phyloP scores from a whole-genome alignment of 169 alveolate genomes.

The Plasmodium malariae region DNA sequence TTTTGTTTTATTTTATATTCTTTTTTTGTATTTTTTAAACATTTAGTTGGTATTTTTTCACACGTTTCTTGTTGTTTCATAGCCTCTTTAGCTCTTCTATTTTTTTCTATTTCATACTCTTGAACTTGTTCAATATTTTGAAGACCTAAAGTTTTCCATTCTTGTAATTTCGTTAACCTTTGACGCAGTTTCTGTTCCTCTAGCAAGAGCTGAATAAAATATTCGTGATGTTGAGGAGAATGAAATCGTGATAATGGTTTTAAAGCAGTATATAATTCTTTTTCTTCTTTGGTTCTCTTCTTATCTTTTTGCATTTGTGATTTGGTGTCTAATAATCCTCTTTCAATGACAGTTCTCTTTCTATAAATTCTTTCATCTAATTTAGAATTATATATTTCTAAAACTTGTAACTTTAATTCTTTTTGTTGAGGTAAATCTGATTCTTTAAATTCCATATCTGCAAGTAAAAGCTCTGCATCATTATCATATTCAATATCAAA shows the following conservation, averaged over 20 bases:
- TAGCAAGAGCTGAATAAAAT: constrained; percentile 88
- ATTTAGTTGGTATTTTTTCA: constrained; percentile 28
- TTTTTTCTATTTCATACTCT: constrained; percentile 78
- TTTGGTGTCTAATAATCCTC: constrained; percentile 92
- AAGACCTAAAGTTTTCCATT: constrained; percentile 92
- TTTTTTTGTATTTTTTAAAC: constrained; percentile 22
- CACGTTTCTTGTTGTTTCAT: constrained; percentile 25
- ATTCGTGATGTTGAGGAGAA: constrained; percentile 92
- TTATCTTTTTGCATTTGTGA: constrained; percentile 91
- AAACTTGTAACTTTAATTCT: constrained; percentile 86
- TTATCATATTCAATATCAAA: constrained; percentile 98
- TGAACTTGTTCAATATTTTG: constrained; percentile 91
- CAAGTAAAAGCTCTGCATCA: constrained; percentile 97
- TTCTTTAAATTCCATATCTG: constrained; percentile 97
- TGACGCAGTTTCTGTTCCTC: constrained; percentile 91
- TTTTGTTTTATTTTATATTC: constrained; percentile 46
- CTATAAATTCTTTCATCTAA: constrained; percentile 93
- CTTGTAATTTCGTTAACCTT: constrained; percentile 89
- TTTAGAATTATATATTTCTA: constrained; percentile 92
- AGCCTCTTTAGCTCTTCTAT: constrained; percentile 68
- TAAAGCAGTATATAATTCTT: constrained; percentile 90
- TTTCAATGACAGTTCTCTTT: constrained; percentile 88
- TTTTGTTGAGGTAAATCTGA: constrained; percentile 89
- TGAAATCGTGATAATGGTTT: constrained; percentile 92
- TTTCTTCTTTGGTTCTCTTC: constrained; percentile 91